Conservation (phyloP, 352 stramenopile genomes). For the Pythium pectinolyticum region DNA sequence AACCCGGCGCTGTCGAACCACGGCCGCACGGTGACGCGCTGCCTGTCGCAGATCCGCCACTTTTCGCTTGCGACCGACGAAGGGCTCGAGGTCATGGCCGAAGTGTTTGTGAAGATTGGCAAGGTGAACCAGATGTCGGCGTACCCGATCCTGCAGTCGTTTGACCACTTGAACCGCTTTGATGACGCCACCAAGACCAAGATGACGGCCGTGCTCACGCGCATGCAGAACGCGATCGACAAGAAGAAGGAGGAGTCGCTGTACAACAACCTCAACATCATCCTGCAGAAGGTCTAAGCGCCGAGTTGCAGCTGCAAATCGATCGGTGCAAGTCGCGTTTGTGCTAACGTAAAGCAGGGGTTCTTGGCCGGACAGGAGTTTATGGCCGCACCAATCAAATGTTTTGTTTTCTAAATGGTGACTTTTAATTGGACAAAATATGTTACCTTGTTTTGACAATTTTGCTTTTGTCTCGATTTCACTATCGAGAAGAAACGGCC, state of each 20-base stretch:
- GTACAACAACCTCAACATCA: conserved; percentile 87
- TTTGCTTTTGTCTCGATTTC: no score
- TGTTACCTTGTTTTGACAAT: no score
- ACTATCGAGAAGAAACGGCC: neutral
- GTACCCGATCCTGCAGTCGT: conserved; percentile 78
- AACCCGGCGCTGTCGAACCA: conserved; percentile 77
- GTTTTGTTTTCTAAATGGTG: no score
- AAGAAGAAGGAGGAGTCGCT: conserved; percentile 82
- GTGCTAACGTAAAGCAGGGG: no score
- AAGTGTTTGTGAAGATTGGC: conserved; percentile 76
- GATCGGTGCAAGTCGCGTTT: no score
- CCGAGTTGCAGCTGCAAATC: neutral
- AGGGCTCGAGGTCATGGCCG: conserved; percentile 65
- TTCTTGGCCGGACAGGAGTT: no score
- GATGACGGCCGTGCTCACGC: conserved; percentile 50
- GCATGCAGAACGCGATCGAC: conserved; percentile 77
- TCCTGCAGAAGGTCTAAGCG: conserved; percentile 75
- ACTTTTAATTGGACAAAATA: no score
- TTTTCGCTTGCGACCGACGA: conserved; percentile 76
- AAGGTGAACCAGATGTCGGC: conserved; percentile 87
- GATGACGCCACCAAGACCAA: conserved; percentile 58
- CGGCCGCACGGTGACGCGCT: conserved; percentile 60
- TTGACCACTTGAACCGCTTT: conserved; percentile 78
- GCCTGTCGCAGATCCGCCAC: conserved; percentile 71
- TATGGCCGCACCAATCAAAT: no score